Evolutionary conservation across 2,329 filamentous ascomycete species (phyloP).

Genomic region (Diaporthe aspalathi): DNA sequence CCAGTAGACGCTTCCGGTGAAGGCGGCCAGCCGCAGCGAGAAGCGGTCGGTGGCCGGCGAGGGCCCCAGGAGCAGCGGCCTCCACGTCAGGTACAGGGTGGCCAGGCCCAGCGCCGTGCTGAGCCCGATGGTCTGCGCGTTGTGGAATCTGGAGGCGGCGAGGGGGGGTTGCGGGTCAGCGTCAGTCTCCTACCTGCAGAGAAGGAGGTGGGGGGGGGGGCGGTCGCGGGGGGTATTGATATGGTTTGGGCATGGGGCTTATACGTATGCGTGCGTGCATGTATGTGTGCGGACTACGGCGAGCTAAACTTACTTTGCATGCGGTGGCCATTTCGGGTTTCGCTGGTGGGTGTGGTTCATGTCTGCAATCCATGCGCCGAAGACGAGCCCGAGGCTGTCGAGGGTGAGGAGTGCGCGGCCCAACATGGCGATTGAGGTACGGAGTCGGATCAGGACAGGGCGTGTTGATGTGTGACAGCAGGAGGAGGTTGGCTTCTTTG

Average conservation of each 20-base stretch:
- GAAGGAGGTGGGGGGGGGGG: too few relatives aligned
- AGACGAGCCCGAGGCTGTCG: constrained; percentile 51
- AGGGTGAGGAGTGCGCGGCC: constrained; percentile 56
- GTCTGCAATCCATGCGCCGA: constrained; percentile 54
- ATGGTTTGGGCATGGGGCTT: not conserved
- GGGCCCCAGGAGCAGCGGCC: constrained; percentile 41
- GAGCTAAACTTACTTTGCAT: constrained; percentile 53
- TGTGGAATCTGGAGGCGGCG: constrained; percentile 51
- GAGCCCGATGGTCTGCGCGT: constrained; percentile 56
- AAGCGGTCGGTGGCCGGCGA: constrained; percentile 45
- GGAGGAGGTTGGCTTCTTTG: not conserved
- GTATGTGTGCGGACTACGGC: not conserved
- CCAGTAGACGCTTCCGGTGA: constrained; percentile 57
- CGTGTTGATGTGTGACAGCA: not conserved
- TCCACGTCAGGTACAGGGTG: constrained; percentile 56
- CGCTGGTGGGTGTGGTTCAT: constrained; percentile 55
- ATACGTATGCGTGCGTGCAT: not conserved
- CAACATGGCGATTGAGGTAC: constrained; percentile 45
- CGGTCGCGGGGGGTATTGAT: too few relatives aligned
- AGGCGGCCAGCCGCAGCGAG: constrained; percentile 48
- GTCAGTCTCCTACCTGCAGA: not conserved
- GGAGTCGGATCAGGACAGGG: not conserved
- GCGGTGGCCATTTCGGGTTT: constrained; percentile 58
- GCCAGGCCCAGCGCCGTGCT: constrained; percentile 52
- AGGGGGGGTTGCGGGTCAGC: not conserved